Conservation (phyloP, 345 rosid genomes). For the Syzygium oleosum region DNA sequence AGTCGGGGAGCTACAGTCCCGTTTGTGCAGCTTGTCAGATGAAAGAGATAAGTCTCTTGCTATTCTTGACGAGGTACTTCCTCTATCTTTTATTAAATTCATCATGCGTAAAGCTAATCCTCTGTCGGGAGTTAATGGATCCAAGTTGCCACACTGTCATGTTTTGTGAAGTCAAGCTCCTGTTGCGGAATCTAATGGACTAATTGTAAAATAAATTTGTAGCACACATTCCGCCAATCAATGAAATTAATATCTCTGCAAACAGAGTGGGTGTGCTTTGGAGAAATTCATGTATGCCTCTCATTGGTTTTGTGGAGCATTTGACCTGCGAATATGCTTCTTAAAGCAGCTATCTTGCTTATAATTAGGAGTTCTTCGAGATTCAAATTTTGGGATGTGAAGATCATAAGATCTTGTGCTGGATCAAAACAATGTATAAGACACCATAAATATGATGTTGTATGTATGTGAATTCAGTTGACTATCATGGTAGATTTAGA, state of each 20-base stretch:
- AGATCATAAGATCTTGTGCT: background rate
- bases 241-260: background rate
- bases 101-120: background rate
- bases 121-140: background rate
- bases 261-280: background rate
- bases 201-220: background rate
- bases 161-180: background rate
- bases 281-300: background rate
- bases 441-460: background rate
- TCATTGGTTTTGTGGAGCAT: background rate
- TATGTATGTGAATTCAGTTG: background rate
- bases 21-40: slow-evolving; percentile 55
- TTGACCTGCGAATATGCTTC: background rate
- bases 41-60: slow-evolving; percentile 73
- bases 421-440: background rate
- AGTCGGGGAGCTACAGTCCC: slow-evolving; percentile 70
- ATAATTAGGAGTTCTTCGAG: background rate
- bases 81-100: background rate
- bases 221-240: background rate
- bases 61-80: slow-evolving; percentile 62
- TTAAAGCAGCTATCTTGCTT: background rate
- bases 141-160: background rate
- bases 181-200: background rate
- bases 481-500: background rate
- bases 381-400: background rate